Evolutionary conservation across 208 protist genomes (phyloP), one percentile per base, ranked within the genome.

Genomic region (Trypanosoma platydactyli): DNA sequence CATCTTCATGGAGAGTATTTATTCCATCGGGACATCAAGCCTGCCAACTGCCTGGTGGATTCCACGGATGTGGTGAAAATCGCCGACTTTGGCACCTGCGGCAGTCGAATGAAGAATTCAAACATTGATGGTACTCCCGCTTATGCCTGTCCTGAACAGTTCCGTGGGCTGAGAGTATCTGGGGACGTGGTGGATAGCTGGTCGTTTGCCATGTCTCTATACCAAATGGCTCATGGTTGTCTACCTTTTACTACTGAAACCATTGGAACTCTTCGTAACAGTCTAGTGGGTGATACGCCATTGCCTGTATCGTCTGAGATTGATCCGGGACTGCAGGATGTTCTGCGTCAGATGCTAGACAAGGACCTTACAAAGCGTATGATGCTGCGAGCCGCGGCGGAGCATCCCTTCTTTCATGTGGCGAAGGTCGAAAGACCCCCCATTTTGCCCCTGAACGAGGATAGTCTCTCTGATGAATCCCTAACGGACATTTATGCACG

Each of bases 181-280:
- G 91, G 89, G 27, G 76, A 88, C 7, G 81, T 91, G 13, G 82
- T 79, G 38, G 94, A 97, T 73, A 94, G 90, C 64, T 97, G 94
- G 94, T 79, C 89, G 15, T 90, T 96, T 49, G 94, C 91, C 12
- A 73, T 97, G 55, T 97, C 94, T 15, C 64, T 97, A 22, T 97
- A 84, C 63, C 71, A 92, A 69, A 73, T 92, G 57, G 71, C 86
- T 6, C 89, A 76, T 64, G 86, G 87, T 27, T 61, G 46, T 25
- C 68, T 96, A 22, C 90, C 94, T 20, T 79, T 81, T 45, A 46
- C 27, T 3, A 59, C 55, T 40, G 38, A 61, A 1, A 73, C 44
- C 42, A 33, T 72, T 30, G 16, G 15, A 18, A 42, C 29, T 0
- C 27, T 84, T 0, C 70, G 73, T 13, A 18, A 63, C 3, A 59